phyloP scores from a whole-genome alignment of 805 yeast genomes.

The Pichia ethanolica region DNA sequence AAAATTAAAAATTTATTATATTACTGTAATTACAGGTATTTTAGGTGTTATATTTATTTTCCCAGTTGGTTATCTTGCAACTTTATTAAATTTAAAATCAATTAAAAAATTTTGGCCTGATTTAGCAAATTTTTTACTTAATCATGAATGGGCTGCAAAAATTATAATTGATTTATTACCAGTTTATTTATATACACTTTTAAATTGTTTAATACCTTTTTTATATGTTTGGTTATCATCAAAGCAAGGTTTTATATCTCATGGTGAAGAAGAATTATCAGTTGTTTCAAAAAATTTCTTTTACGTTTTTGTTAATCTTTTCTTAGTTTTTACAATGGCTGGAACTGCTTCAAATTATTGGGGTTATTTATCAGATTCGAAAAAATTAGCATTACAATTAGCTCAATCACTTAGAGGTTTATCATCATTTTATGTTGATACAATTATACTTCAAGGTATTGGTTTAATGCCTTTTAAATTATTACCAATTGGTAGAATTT shows the following conservation, averaged over 20 bases:
- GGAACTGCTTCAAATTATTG: slow-evolving; percentile 82
- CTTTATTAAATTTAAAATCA: slow-evolving; percentile 70
- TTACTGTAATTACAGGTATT: slow-evolving; percentile 60
- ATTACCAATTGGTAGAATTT: slow-evolving; percentile 69
- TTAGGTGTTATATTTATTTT: slow-evolving; percentile 66
- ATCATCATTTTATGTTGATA: slow-evolving; percentile 84
- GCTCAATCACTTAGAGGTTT: slow-evolving; percentile 76
- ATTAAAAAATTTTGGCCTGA: slow-evolving; percentile 78
- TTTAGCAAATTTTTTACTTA: slow-evolving; percentile 58
- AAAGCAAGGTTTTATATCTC: slow-evolving; percentile 82
- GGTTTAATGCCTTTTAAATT: slow-evolving; percentile 88
- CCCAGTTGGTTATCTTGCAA: slow-evolving; percentile 82
- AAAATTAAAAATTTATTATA: slow-evolving; percentile 51
- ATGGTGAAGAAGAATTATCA: slow-evolving; percentile 87
- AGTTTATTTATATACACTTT: slow-evolving; percentile 78
- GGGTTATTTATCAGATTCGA: slow-evolving; percentile 81
- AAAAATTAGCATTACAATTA: slow-evolving; percentile 77
- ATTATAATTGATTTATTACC: slow-evolving; percentile 86
- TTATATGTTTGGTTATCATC: slow-evolving; percentile 77
- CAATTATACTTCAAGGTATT: slow-evolving; percentile 71
- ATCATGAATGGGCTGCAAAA: slow-evolving; percentile 64
- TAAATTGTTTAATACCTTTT: slow-evolving; percentile 80
- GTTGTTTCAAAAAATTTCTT: slow-evolving; percentile 90
- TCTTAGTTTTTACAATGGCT: slow-evolving; percentile 87
- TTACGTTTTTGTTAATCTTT: slow-evolving; percentile 88